These are phyloP conservation scores for Hibiscus mutabilis DNA, from an alignment of 345 rosid species.

Conservation along the genomic window DNA sequence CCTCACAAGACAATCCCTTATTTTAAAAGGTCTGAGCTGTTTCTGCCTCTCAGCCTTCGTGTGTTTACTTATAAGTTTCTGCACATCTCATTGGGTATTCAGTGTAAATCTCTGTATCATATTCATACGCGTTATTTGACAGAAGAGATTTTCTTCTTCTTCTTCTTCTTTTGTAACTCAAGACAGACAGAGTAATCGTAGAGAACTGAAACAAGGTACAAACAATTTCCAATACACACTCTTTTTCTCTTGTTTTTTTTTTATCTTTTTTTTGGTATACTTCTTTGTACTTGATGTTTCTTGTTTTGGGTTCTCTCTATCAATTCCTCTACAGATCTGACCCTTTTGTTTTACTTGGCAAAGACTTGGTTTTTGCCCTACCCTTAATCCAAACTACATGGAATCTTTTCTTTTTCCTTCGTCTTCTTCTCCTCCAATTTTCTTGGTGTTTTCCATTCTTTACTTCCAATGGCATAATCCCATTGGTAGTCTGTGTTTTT, in stretches of 20 bases:
- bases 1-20: background rate
- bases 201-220: background rate
- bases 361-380: background rate
- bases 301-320: background rate
- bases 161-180: background rate
- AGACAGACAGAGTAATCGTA: background rate
- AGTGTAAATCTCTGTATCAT: background rate
- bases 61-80: background rate
- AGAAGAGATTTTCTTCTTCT: background rate
- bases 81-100: background rate
- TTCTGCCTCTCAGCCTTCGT: background rate
- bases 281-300: background rate
- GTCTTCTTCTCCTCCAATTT: background rate
- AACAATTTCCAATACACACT: background rate
- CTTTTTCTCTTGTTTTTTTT: background rate
- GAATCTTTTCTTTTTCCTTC: background rate
- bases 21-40: constrained; percentile 1
- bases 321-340: background rate
- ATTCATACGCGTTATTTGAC: background rate
- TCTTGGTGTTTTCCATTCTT: background rate
- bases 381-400: background rate
- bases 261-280: background rate
- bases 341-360: background rate
- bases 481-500: background rate
- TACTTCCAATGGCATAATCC: background rate